A percentile compares a stretch with the other conserved stretches of the same genome.
These are phyloP conservation scores for Scheffersomyces segobiensis DNA, from an alignment of 1,139 yeast genomes.

Conservation along the genomic window DNA sequence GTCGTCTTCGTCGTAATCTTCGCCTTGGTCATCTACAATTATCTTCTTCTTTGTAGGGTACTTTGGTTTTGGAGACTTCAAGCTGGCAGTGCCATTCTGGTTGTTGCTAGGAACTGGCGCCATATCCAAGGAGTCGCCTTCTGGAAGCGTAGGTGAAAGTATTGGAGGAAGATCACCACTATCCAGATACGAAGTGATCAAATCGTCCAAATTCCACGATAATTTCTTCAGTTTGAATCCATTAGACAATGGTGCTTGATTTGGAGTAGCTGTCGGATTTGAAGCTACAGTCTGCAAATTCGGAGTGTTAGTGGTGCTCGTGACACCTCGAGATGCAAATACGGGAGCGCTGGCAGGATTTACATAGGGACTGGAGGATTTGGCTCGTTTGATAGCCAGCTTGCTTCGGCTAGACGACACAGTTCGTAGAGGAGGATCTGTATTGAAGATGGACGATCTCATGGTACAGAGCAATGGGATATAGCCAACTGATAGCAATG, in stretches of 20 bases:
- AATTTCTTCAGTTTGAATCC: conserved; percentile 10
- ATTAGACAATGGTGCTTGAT: background rate
- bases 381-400: conserved; percentile 13
- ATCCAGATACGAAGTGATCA: conserved; percentile 36
- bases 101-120: background rate
- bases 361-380: conserved; percentile 18
- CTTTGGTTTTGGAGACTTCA: conserved; percentile 1
- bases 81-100: conserved; percentile 1
- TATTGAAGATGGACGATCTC: conserved; percentile 42
- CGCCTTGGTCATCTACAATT: conserved; percentile 1
- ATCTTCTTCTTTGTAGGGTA: background rate
- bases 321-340: background rate
- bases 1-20: conserved; percentile 5
- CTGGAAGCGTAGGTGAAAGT: conserved; percentile 45
- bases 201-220: conserved; percentile 45
- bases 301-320: background rate
- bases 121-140: conserved; percentile 3
- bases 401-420: conserved; percentile 10
- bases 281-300: background rate
- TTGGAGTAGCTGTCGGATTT: background rate
- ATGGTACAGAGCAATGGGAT: conserved; percentile 11
- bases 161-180: conserved; percentile 40
- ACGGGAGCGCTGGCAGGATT: conserved; percentile 12
- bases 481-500: background rate
- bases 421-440: conserved; percentile 16